Percentiles rank a stretch among this genome's conserved stretches.
phyloP scores from a whole-genome alignment of 1,284 basidiomycete species.

The Inonotus hispidus region DNA sequence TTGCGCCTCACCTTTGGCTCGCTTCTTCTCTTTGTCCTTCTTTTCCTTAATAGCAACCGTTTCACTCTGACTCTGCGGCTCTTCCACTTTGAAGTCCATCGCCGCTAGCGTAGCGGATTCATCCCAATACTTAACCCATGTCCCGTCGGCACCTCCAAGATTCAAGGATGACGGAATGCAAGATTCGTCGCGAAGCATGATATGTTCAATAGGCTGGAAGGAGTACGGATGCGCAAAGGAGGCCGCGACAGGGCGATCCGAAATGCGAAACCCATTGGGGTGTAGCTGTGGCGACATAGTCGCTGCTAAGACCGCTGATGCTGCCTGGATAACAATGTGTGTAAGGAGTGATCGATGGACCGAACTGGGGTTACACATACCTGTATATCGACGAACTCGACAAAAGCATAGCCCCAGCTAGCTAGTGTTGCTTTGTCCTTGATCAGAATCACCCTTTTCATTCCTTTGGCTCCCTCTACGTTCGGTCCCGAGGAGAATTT shows the following conservation, averaged over 20 bases:
- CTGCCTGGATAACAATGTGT: constrained; percentile 41
- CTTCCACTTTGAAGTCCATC: constrained; percentile 75
- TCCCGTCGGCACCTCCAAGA: constrained; percentile 63
- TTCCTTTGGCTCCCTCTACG: constrained; percentile 73
- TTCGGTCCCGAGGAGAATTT: constrained; percentile 59
- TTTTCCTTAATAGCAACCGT: constrained; percentile 43
- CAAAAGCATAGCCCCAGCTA: constrained; percentile 89
- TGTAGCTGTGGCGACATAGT: constrained; percentile 80
- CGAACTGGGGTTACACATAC: constrained; percentile 37
- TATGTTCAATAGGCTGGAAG: constrained; percentile 73
- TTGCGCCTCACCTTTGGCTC: constrained; percentile 26
- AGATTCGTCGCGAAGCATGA: constrained; percentile 68
- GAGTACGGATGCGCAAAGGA: constrained; percentile 86
- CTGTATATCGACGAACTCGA: constrained; percentile 80
- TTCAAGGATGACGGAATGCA: constrained; percentile 57
- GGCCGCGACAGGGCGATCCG: constrained; percentile 77
- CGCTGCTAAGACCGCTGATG: constrained; percentile 68
- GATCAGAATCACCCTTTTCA: constrained; percentile 81
- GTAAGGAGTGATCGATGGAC: not conserved
- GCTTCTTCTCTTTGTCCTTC: constrained; percentile 51
- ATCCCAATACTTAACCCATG: constrained; percentile 81
- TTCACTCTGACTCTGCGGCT: constrained; percentile 38
- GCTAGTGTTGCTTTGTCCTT: constrained; percentile 79
- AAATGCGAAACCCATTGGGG: constrained; percentile 84
- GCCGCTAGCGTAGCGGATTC: constrained; percentile 65